Evolutionary conservation across 345 rosid genomes (phyloP), one percentile per base, ranked within the genome.

Genomic region (Clausena lansium): DNA sequence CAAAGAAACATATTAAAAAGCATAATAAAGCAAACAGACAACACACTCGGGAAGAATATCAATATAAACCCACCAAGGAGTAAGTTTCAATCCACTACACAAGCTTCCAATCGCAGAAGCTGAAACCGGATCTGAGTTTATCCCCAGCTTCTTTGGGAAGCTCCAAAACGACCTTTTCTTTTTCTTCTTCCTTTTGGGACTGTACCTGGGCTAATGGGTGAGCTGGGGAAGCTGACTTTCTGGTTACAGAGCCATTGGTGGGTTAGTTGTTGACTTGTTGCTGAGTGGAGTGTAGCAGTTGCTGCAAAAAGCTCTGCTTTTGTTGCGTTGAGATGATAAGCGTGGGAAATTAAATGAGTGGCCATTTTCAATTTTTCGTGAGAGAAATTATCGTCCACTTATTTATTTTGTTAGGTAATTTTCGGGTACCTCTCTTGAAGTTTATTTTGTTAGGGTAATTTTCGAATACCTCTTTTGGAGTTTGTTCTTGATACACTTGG

Each of bases 101-200:
- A 91, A 85, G 61, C 67, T 68, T 78, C 98, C 98, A 25, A 93
- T 91, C 60, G 90, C 96, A 62, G 98, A 95, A 71, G 88, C 92
- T 4, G 86, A 86, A 52, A 91, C 94, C 0, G 88, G 79, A 74
- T 93, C 97, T n/a, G 88, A 94, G 86, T 92, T 92, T 76, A 93
- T 90, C 98, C 96, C 91, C 35, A 92, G 67, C 73, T 87, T 86
- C 81, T 90, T 11, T 86, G 15, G 97, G 98, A 27, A 95, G 79
- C 90, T 95, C 97, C 84, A 93, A 82, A 52, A 95, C 91, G 76
- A 92, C 92, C 83, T 92, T 98, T 76, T 92, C 92, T 77, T 84
- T 86, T 54, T 80, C 83, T 64, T 92, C 94, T 84, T 41, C 99
- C 98, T 84, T 92, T 93, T 1, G 80, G 78, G 39, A 90, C 93